phyloP scores from a whole-genome alignment of 1,139 yeast species.

The Yamadazyma sp. region DNA sequence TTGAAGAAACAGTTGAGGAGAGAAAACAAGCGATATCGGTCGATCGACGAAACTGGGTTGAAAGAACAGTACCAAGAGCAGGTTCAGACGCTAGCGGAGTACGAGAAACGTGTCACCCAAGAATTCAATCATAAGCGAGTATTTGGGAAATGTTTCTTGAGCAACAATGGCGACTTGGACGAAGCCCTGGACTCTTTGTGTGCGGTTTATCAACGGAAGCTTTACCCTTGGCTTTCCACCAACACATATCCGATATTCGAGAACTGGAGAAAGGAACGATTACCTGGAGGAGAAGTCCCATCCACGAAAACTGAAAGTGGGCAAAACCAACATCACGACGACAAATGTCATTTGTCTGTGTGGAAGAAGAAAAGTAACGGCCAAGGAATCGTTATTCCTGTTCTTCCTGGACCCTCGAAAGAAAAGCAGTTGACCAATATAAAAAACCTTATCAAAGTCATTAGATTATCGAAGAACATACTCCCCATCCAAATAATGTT shows the following conservation, averaged over 20 bases:
- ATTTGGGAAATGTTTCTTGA: slow-evolving; percentile 31
- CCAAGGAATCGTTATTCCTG: slow-evolving; percentile 36
- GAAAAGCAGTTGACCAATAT: slow-evolving; percentile 20
- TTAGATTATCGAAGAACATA: slow-evolving; percentile 27
- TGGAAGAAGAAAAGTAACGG: slow-evolving; percentile 22
- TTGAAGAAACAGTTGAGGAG: slow-evolving; percentile 14
- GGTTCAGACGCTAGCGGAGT: slow-evolving; percentile 15
- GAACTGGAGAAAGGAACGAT: slow-evolving; percentile 19
- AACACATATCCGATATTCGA: slow-evolving; percentile 17
- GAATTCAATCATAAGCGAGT: slow-evolving; percentile 29
- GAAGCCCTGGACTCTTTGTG: slow-evolving; percentile 10
- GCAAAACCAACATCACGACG: neutral
- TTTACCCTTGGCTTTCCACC: slow-evolving; percentile 25
- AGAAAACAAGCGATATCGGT: slow-evolving; percentile 14
- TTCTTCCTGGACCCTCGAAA: slow-evolving; percentile 16
- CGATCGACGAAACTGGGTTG: slow-evolving; percentile 15
- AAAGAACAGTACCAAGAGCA: slow-evolving; percentile 14
- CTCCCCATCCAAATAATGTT: slow-evolving; percentile 33
- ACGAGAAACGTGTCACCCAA: slow-evolving; percentile 22
- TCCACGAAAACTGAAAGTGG: slow-evolving; percentile 6
- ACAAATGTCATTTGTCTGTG: slow-evolving; percentile 17
- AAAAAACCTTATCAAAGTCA: slow-evolving; percentile 24
- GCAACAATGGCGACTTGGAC: slow-evolving; percentile 1
- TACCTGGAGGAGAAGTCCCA: slow-evolving; percentile 15
- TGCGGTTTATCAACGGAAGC: slow-evolving; percentile 12